phyloP scores from a whole-genome alignment of 352 stramenopile genomes.

The Pythium phragmiticola region DNA sequence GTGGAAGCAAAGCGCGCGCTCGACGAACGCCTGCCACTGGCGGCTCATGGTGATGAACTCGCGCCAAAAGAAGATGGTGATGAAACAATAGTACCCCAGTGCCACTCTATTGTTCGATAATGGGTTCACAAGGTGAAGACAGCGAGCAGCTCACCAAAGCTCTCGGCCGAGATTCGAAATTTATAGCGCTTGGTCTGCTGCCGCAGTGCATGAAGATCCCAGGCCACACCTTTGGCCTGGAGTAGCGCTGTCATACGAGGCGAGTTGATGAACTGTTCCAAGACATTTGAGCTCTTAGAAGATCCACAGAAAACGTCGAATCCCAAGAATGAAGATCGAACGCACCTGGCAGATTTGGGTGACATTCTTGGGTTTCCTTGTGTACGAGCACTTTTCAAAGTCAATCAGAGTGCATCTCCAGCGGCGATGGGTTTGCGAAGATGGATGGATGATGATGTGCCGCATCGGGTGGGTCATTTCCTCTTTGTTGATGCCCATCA shows the following conservation, averaged over 20 bases:
- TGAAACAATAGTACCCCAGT: constrained; percentile 15
- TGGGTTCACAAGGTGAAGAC: constrained; percentile 41
- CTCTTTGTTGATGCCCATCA: constrained; percentile 76
- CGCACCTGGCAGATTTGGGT: constrained; percentile 73
- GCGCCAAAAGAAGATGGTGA: not conserved
- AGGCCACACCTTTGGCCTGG: constrained; percentile 37
- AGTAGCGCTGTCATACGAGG: constrained; percentile 57
- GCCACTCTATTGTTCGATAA: not conserved
- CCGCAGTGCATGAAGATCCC: constrained; percentile 47
- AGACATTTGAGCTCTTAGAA: not conserved
- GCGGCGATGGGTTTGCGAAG: constrained; percentile 9
- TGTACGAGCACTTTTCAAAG: constrained; percentile 73
- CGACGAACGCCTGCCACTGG: constrained; percentile 44
- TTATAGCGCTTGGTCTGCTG: constrained; percentile 70
- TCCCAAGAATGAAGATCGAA: not conserved
- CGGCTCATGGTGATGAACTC: constrained; percentile 30
- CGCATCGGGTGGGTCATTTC: constrained; percentile 81
- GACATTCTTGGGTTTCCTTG: constrained; percentile 75
- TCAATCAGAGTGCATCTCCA: constrained; percentile 71
- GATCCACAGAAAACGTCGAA: not conserved
- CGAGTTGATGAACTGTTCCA: constrained; percentile 56
- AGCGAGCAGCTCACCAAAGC: constrained; percentile 42
- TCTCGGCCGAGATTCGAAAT: constrained; percentile 33
- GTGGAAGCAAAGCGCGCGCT: constrained; percentile 32
- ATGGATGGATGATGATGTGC: constrained; percentile 58